Conservation (phyloP, 768 basidiomycete species). For the Trametes elegans region DNA sequence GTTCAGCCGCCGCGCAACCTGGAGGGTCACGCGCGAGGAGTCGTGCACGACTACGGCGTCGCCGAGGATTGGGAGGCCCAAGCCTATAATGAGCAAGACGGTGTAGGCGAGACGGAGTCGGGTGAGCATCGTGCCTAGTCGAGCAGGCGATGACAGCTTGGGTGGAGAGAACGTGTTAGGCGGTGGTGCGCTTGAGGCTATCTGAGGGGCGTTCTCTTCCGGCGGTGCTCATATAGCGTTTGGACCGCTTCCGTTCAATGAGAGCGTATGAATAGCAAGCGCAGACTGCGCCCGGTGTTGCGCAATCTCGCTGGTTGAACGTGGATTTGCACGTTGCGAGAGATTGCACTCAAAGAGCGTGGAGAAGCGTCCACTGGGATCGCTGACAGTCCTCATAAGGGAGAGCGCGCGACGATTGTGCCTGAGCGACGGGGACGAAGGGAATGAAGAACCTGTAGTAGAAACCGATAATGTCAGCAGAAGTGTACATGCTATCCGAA, state of each 20-base stretch:
- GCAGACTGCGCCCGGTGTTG: background rate
- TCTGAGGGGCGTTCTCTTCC: background rate
- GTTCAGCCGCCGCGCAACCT: slow-evolving; percentile 23
- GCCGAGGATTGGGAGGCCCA: background rate
- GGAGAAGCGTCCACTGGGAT: background rate
- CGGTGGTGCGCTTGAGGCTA: no score
- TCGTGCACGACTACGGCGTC: slow-evolving; percentile 17
- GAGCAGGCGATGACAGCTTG: background rate
- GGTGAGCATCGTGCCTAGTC: slow-evolving; percentile 4
- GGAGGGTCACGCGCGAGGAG: slow-evolving; percentile 20
- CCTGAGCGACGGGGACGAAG: background rate
- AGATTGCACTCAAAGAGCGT: no score
- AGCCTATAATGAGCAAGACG: background rate
- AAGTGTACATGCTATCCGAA: background rate
- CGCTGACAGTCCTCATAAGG: background rate
- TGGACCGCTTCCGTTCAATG: background rate
- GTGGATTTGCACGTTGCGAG: background rate
- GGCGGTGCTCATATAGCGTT: background rate
- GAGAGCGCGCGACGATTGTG: background rate
- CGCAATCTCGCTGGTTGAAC: background rate
- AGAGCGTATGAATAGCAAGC: no score
- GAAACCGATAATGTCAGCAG: background rate
- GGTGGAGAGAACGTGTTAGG: background rate
- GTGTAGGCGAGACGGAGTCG: background rate
- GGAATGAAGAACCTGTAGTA: background rate